Percentiles rank a stretch among this genome's conserved stretches.
These are phyloP conservation scores for Vinca minor DNA, from an alignment of 257 asterid species.

Conservation along the genomic window DNA sequence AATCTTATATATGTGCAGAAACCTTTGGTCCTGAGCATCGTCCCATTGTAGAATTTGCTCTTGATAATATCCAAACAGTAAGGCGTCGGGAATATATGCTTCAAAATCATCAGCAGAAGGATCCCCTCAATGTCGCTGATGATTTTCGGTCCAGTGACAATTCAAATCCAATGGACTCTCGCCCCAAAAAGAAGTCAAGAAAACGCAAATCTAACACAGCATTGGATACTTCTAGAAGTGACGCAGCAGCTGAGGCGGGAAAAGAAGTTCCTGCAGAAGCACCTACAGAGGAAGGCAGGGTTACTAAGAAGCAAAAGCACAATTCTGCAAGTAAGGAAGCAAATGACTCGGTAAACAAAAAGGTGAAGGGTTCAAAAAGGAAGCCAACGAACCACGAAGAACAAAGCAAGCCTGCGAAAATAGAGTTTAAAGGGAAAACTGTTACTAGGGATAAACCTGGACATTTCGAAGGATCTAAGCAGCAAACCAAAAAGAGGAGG, in stretches of 20 bases:
- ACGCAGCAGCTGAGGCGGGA: slow-evolving; percentile 20
- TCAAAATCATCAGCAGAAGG: slow-evolving; percentile 45
- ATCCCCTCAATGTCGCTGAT: slow-evolving; percentile 17
- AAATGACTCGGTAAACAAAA: slow-evolving; percentile 19
- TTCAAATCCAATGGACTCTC: slow-evolving; percentile 15
- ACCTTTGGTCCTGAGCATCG: slow-evolving; percentile 81
- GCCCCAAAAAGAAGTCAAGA: slow-evolving; percentile 30
- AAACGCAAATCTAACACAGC: slow-evolving; percentile 36
- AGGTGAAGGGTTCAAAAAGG: slow-evolving; percentile 16
- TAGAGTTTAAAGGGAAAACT: slow-evolving; percentile 16
- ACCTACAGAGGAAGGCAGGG: slow-evolving; percentile 21
- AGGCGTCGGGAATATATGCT: slow-evolving; percentile 62
- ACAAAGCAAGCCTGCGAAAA: slow-evolving; percentile 14
- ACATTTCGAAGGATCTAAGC: slow-evolving; percentile 15
- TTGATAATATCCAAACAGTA: slow-evolving; percentile 75
- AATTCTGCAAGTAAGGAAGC: slow-evolving; percentile 14
- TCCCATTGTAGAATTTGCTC: slow-evolving; percentile 96
- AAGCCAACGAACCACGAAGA: slow-evolving; percentile 20
- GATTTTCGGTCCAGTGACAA: slow-evolving; percentile 24
- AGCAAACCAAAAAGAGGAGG: slow-evolving; percentile 24
- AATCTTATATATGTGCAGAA: slow-evolving; percentile 30
- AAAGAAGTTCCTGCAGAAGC: slow-evolving; percentile 23
- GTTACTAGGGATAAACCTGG: slow-evolving; percentile 18
- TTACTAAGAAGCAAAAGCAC: slow-evolving; percentile 26
- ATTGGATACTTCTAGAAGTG: slow-evolving; percentile 23